Base-by-base conservation (phyloP, 306 rosid species). In the Fagus crenata region DNA sequence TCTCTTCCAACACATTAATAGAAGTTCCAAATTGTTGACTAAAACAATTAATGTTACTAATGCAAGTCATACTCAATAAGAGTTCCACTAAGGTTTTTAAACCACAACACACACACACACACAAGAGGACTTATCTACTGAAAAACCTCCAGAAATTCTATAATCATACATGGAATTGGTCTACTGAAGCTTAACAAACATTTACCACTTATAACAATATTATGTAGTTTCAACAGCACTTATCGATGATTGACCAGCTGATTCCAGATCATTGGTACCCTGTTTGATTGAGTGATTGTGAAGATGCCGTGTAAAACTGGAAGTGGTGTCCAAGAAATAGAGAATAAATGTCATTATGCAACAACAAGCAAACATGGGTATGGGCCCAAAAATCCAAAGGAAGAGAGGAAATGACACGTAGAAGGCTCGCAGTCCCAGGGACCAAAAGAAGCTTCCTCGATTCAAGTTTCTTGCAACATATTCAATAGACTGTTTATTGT, bases 341-440 rank as follows among this genome's bases (percentile, higher is more conserved):
- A 93, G 87, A 72, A 79, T 49, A 36, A 82, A 77, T 7, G 83
- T 75, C 78, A 91, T 87, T 69, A 91, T 56, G 67, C 92, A 81
- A 78, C 91, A 89, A 61, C 94, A 89, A 49, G 63, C 83, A 78
- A 93, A 83, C 96, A 93, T 93, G 36, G 94, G 90, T 11, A 93
- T 90, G 31, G 98, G 93, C 0, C 97, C 97, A 77, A 89, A 92
- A 49, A 91, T 90, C 98, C 94, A 93, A 4, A 93, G 91, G 88
- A 93, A 86, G 89, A 90, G 89, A 56, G 96, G 87, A 75, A 93
- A 90, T 39, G 98, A 93, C 46, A 93, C 49, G 81, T 90, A 92
- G 80, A 91, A 91, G 28, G 98, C 92, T 81, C 97, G 72, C 75
- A 91, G 72, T 56, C 98, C 97, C 0, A 93, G 84, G 14, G 97